These are phyloP conservation scores for Plantago major DNA, from an alignment of 257 asterid species.

Conservation along the genomic window DNA sequence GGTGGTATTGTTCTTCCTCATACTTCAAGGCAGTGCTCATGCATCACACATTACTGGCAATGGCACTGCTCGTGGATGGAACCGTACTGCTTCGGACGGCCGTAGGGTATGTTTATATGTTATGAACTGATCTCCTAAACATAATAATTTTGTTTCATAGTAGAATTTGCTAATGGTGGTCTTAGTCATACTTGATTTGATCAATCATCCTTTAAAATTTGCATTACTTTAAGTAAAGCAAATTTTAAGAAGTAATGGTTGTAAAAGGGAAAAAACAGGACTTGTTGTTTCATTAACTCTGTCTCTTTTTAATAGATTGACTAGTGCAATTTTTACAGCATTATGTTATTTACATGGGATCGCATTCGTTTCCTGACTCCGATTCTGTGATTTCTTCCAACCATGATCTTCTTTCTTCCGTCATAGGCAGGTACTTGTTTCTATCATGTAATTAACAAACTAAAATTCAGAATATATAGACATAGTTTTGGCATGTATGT, in stretches of 20 bases:
- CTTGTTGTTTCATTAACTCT: background rate
- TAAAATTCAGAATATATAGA: background rate
- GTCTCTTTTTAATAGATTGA: too few species aligned
- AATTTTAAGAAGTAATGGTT: too few species aligned
- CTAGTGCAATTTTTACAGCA: slow-evolving; percentile 4
- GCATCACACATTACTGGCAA: too few species aligned
- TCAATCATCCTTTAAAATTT: too few species aligned
- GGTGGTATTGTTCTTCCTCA: background rate
- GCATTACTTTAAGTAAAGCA: too few species aligned
- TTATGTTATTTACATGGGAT: slow-evolving; percentile 21
- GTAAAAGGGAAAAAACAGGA: too few species aligned
- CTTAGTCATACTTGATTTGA: background rate
- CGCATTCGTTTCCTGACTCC: slow-evolving; percentile 5
- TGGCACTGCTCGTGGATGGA: slow-evolving; percentile 2
- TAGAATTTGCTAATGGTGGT: slow-evolving; percentile 2
- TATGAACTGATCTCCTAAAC: too few species aligned
- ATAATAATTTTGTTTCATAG: too few species aligned
- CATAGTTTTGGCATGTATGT: background rate
- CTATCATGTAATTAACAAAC: too few species aligned
- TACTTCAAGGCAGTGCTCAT: background rate
- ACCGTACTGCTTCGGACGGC: slow-evolving; percentile 1
- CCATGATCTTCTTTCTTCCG: slow-evolving; percentile 14
- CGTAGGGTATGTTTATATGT: slow-evolving; percentile 17
- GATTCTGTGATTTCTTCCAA: slow-evolving; percentile 13
- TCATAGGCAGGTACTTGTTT: slow-evolving; percentile 13